Evolutionary conservation across 2,329 filamentous ascomycete genomes (phyloP), one percentile per base, ranked within the genome.

Genomic region (Xylaria hypoxylon): DNA sequence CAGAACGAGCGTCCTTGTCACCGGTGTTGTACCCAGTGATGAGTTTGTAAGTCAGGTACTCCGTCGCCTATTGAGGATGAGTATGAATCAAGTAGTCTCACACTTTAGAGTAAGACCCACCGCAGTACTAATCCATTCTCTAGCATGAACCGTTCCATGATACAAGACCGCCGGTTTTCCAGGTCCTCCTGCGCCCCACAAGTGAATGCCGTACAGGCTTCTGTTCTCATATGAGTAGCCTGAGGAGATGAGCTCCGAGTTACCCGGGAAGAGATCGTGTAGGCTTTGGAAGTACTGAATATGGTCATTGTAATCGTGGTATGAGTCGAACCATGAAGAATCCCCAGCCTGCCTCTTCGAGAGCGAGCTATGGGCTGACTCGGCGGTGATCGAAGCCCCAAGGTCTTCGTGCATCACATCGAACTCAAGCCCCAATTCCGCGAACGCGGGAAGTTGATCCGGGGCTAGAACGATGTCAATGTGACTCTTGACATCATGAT

Each of bases 141-240:
- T 78, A 8, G 84, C 83, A 72, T 87, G 85, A 1, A 85, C 82
- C 50, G 82, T 86, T 22, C 82, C 81, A 65, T 87, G 85, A 67
- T 82, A 82, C 22, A 86, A 77, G 31, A 85, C 75, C 19, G 81
- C 84, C 26, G 82, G 82, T 72, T 84, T 84, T 24, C 81, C 82
- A n/a, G 77, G 79, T 1, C 79, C 79, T 11, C 72, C 74, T 1
- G 74, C 74, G 7, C 84, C 84, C 75, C 79, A 86, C 28, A 86
- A 76, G 68, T 86, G 84, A 52, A 86, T 70, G 0, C 88, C 91
- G 17, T 86, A 85, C 55, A 93, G 91, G 62, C 78, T 73, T 31
- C 83, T 76, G 10, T 82, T 82, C 70, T 84, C 74, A 45, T 79
- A 79, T 0, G 83, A 84, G 17, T 75, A 78, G 0, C 84, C 84